Evolutionary conservation across 176 grass and related monocot species (phyloP).

Genomic region (maize (Zea mays)): Zm-B73-REFERENCE-NAM-5.0 NC_050096.1:201927001-201927500

Average conservation of each 20-base stretch:
- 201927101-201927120: not conserved
- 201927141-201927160: not conserved
- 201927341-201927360: no score
- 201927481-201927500: no score
- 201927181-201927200: slow-evolving; percentile 29
- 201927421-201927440: no score
- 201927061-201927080: no score
- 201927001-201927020: not conserved
- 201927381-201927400: not conserved
- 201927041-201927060: not conserved
- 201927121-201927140: not conserved
- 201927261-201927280: not conserved
- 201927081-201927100: not conserved
- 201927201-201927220: not conserved
- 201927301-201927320: not conserved
- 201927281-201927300: not conserved
- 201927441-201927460: no score
- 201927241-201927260: not conserved
- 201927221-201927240: not conserved
- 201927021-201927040: slow-evolving; percentile 4
- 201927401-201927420: not conserved
- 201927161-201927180: not conserved
- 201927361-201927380: no score
- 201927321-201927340: not conserved
- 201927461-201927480: no score